Evolutionary conservation across 768 basidiomycete genomes (phyloP).

Genomic region (Mycena indigotica): DNA sequence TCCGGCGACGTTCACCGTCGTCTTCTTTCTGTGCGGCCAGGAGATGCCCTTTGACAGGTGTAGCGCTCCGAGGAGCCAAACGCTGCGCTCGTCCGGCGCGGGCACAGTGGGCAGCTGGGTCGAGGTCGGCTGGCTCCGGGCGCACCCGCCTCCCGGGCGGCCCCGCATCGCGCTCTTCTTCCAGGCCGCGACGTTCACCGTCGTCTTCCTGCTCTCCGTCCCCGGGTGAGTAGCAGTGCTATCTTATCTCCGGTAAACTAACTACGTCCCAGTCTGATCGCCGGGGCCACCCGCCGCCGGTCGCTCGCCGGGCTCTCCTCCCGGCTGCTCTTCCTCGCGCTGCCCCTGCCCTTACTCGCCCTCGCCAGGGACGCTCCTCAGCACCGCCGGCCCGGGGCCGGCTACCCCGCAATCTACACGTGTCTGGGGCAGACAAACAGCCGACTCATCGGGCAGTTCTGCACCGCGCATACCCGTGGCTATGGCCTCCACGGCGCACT

Average conservation of each 20-base stretch:
- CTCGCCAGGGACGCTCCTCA: constrained; percentile 11
- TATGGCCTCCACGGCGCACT: constrained; percentile 11
- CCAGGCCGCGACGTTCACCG: constrained; percentile 22
- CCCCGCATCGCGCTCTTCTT: constrained; percentile 19
- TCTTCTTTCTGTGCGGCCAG: too few species aligned
- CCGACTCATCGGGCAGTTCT: constrained; percentile 24
- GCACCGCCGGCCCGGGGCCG: constrained; percentile 5
- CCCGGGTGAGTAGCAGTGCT: constrained; percentile 24
- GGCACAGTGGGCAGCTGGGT: constrained; percentile 26
- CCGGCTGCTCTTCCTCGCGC: constrained; percentile 22
- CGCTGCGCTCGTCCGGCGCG: constrained; percentile 17
- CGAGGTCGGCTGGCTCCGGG: constrained; percentile 23
- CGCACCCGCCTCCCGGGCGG: constrained; percentile 22
- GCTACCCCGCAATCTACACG: constrained; percentile 2
- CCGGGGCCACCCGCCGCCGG: constrained; percentile 9
- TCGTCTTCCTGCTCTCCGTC: constrained; percentile 22
- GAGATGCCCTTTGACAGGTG: too few species aligned
- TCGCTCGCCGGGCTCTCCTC: constrained; percentile 20
- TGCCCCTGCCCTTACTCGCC: constrained; percentile 14
- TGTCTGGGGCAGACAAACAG: constrained; percentile 19
- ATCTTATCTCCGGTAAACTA: neutral
- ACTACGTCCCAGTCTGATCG: constrained; percentile 16
- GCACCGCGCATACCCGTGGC: constrained; percentile 17
- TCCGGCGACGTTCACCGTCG: too few species aligned
- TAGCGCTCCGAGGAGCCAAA: too few species aligned